phyloP scores from a whole-genome alignment of 345 rosid genomes.

The Hibiscus syriacus region DNA sequence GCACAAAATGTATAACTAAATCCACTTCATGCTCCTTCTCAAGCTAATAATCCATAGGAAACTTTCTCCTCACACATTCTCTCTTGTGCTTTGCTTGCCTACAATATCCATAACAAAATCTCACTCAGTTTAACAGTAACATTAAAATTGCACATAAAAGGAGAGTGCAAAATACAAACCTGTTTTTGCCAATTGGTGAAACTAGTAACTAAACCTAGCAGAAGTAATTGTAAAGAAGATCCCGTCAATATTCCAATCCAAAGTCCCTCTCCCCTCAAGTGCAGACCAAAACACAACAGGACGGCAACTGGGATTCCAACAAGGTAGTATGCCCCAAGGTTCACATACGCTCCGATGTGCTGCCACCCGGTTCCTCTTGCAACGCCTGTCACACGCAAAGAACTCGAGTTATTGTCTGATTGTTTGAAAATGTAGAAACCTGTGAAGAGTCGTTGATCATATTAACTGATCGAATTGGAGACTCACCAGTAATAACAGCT shows the following conservation, averaged over 20 bases:
- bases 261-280: slow-evolving; percentile 3
- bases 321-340: slow-evolving; percentile 50
- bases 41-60: not conserved
- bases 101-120: not conserved
- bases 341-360: slow-evolving; percentile 47
- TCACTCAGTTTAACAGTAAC: not conserved
- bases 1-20: not conserved
- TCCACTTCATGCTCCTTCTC: not conserved
- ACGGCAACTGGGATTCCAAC: slow-evolving; percentile 46
- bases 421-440: not conserved
- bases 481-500: slow-evolving; percentile 38
- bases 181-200: slow-evolving; percentile 53
- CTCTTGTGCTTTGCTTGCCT: slow-evolving; percentile 31
- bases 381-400: slow-evolving; percentile 27
- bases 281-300: slow-evolving; percentile 30
- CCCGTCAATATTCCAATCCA: slow-evolving; percentile 47
- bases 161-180: slow-evolving; percentile 17
- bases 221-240: slow-evolving; percentile 24
- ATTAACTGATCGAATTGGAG: not conserved
- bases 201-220: slow-evolving; percentile 39
- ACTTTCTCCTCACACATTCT: slow-evolving; percentile 26
- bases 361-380: slow-evolving; percentile 76
- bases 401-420: not conserved
- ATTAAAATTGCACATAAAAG: not conserved
- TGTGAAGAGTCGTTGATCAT: not conserved